phyloP scores from a whole-genome alignment of 257 asterid species.

The Fraxinus pennsylvanica region DNA sequence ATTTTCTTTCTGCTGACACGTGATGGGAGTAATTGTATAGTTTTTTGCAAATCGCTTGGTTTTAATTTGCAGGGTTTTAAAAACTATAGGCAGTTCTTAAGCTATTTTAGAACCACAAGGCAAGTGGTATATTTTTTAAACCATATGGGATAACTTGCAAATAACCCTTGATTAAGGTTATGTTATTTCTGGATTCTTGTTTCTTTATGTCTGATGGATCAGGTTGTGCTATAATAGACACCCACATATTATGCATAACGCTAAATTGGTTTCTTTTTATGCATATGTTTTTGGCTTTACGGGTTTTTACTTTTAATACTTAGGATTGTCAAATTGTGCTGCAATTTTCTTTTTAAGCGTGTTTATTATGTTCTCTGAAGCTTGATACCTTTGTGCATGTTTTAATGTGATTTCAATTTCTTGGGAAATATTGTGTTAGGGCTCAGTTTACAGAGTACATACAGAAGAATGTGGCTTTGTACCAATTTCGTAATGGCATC shows the following conservation, averaged over 20 bases:
- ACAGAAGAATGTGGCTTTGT: slow-evolving; percentile 89
- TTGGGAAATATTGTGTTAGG: slow-evolving; percentile 43
- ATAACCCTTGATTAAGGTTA: background rate
- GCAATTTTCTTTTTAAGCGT: too few species aligned
- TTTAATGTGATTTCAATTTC: slow-evolving; percentile 1
- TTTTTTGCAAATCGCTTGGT: background rate
- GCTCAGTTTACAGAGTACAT: slow-evolving; percentile 94
- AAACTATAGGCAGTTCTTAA: background rate
- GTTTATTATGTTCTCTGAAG: slow-evolving; percentile 2
- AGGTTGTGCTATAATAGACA: background rate
- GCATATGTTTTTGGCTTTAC: too few species aligned
- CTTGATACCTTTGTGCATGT: background rate
- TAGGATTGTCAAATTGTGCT: too few species aligned
- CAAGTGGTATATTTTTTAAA: background rate
- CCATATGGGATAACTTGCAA: background rate
- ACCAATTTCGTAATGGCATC: slow-evolving; percentile 95
- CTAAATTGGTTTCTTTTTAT: too few species aligned
- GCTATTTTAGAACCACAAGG: background rate
- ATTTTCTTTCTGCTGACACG: background rate
- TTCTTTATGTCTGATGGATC: background rate
- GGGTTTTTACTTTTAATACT: too few species aligned
- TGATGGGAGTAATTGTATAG: background rate
- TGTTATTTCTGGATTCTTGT: background rate
- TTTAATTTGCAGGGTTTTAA: background rate
- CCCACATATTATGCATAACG: too few species aligned